Evolutionary conservation across 2,329 filamentous ascomycete species (phyloP), one percentile per base, ranked within the genome.

Genomic region (Magnaporthiopsis poae): DNA sequence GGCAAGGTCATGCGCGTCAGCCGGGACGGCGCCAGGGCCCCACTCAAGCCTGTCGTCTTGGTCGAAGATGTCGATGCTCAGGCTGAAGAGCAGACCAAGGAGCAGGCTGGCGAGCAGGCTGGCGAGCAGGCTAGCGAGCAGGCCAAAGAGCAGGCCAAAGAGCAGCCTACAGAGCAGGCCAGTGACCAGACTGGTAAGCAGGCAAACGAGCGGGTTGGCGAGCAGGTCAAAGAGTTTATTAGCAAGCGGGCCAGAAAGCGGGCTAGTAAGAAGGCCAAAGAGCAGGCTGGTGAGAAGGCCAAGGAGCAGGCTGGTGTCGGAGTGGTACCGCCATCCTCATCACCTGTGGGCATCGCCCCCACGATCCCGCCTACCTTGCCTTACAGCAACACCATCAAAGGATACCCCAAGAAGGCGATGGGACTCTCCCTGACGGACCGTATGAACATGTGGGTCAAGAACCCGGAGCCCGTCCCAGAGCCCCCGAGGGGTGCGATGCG

Each of bases 1-100:
- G 60, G 60, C 27, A 67, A 52, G 69, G 66, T 64, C 64, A 21
- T 65, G 67, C 31, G 70, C 69, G 31, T 61, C 21, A n/a, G 61
- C n/a, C 56, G 60, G 12, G 60, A 62, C 46, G 65, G 60, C 15
- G 56, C 21, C 27, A 60, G 15, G 46, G 15, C 4, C 25, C 29
- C 64, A 3, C 46, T 46, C 11, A 46, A 46, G 39, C 39, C 39
- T 15, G 39, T 36, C 12, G 11, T 18, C 13, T 46, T 46, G 13
- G 36, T 21, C 18, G 59, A 35, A 21, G 2, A 39, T 39, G 61
- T 29, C 61, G 12, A 39, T 52, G n/a, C 3, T 3, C 39, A 46
- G 15, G 61, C 29, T 61, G 15, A 29, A 60, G n/a, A 13, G 15
- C 39, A 18, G 39, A 2, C 7, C 35, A 36, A 36, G 8, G 31